phyloP scores from a whole-genome alignment of 2,329 filamentous ascomycete species.

The Fusarium sp. region DNA sequence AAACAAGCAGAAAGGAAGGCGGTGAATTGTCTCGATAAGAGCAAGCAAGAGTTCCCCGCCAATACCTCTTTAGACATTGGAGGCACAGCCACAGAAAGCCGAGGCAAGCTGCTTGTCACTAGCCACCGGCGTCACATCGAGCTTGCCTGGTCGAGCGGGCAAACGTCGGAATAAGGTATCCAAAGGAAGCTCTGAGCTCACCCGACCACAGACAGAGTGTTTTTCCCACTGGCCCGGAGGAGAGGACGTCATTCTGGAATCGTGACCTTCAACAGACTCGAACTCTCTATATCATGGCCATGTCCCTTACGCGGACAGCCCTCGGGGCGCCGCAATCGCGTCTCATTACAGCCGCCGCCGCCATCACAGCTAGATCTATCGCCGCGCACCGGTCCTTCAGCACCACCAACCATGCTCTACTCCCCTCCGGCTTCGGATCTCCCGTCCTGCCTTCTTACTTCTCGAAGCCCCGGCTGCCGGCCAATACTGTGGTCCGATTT shows the following conservation, averaged over 20 bases:
- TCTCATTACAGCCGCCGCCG: conserved; percentile 29
- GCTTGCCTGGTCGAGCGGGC: conserved; percentile 19
- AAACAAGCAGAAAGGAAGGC: conserved; percentile 26
- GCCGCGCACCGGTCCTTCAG: conserved; percentile 42
- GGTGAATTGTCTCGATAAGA: conserved; percentile 15
- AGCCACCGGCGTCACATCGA: conserved; percentile 20
- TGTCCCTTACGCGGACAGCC: conserved; percentile 43
- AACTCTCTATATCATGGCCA: conserved; percentile 40
- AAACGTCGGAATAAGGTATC: conserved; percentile 21
- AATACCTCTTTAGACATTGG: background rate
- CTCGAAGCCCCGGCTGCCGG: conserved; percentile 76
- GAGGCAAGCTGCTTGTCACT: background rate
- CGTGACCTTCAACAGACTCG: conserved; percentile 24
- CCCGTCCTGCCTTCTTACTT: conserved; percentile 75
- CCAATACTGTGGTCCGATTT: conserved; percentile 94
- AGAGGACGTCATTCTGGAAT: conserved; percentile 36
- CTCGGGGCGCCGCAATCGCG: conserved; percentile 39
- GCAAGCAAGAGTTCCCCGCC: conserved; percentile 18
- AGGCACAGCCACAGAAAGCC: conserved; percentile 9
- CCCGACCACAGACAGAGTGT: background rate
- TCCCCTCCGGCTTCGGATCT: conserved; percentile 46
- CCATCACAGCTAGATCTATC: conserved; percentile 23
- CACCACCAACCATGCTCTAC: conserved; percentile 44
- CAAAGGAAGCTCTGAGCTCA: conserved; percentile 21
- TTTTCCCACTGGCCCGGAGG: conserved; percentile 35